Evolutionary conservation across 257 asterid genomes (phyloP).

Genomic region (Solanum peruvianum): DNA sequence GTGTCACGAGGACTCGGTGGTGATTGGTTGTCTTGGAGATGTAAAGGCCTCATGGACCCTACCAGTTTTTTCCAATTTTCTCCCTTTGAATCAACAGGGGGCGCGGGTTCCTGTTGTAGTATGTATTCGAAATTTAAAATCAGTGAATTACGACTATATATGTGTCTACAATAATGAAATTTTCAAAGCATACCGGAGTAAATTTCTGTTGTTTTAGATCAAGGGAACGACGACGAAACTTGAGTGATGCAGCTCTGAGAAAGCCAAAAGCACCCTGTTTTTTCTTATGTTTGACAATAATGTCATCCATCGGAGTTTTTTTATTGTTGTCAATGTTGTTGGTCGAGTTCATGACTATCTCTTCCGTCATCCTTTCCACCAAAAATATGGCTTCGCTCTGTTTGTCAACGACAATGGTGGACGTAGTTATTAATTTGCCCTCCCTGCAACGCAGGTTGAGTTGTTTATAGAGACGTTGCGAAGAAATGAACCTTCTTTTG

Average conservation of each 20-base stretch:
- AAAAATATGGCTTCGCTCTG: background rate
- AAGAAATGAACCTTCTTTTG: background rate
- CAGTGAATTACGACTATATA: background rate
- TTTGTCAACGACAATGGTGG: background rate
- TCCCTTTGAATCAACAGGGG: background rate
- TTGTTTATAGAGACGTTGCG: background rate
- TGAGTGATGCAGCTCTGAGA: slow-evolving; percentile 38
- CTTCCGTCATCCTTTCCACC: background rate
- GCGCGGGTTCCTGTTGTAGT: background rate
- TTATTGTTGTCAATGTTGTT: background rate
- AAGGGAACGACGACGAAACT: slow-evolving; percentile 22
- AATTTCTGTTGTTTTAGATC: slow-evolving; percentile 8
- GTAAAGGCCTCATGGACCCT: slow-evolving; percentile 65
- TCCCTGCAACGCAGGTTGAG: slow-evolving; percentile 68
- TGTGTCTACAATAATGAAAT: background rate
- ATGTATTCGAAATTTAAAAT: background rate
- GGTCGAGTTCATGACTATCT: background rate
- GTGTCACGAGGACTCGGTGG: slow-evolving; percentile 11
- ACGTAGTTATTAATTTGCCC: slow-evolving; percentile 1
- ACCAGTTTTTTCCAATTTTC: slow-evolving; percentile 54
- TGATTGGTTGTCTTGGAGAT: slow-evolving; percentile 31
- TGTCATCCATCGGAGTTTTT: background rate
- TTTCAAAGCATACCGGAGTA: background rate
- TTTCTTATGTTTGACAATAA: slow-evolving; percentile 8
- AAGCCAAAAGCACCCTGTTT: slow-evolving; percentile 38